A percentile compares a stretch with the other conserved stretches of the same genome.
These are phyloP conservation scores for Xylaria sp. DNA, from an alignment of 2,329 filamentous ascomycete genomes.

Conservation along the genomic window DNA sequence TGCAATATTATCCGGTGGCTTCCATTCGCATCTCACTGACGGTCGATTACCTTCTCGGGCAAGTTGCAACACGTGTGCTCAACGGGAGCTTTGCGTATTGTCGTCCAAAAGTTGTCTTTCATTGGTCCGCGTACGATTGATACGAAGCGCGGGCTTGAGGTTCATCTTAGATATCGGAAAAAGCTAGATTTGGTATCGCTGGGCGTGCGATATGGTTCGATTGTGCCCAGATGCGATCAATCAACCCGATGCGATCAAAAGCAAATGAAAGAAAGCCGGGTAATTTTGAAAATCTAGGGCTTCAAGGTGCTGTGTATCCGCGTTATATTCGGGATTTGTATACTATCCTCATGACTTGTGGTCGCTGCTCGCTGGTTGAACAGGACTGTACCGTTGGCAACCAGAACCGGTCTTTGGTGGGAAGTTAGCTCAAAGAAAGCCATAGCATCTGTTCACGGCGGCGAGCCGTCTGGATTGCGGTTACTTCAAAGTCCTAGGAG, in stretches of 20 bases:
- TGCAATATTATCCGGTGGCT: too few species aligned
- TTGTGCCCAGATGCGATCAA: constrained; percentile 55
- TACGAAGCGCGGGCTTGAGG: constrained; percentile 61
- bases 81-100: constrained; percentile 68
- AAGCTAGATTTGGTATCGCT: constrained; percentile 57
- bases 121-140: constrained; percentile 64
- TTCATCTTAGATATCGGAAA: constrained; percentile 59
- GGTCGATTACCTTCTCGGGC: constrained; percentile 67
- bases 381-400: constrained; percentile 69
- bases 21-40: constrained; percentile 66
- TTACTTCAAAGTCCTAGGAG: constrained; percentile 58
- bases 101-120: constrained; percentile 66
- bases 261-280: constrained; percentile 31
- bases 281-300: constrained; percentile 56
- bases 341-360: constrained; percentile 71
- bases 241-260: constrained; percentile 49
- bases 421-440: constrained; percentile 57
- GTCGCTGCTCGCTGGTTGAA: constrained; percentile 69
- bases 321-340: constrained; percentile 74
- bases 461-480: constrained; percentile 53
- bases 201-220: constrained; percentile 65
- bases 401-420: constrained; percentile 64
- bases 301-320: constrained; percentile 66
- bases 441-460: constrained; percentile 51
- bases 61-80: constrained; percentile 58